Evolutionary conservation across 352 stramenopile species (phyloP), one percentile per base, ranked within the genome.

Genomic region (Phytophthora syringae): DNA sequence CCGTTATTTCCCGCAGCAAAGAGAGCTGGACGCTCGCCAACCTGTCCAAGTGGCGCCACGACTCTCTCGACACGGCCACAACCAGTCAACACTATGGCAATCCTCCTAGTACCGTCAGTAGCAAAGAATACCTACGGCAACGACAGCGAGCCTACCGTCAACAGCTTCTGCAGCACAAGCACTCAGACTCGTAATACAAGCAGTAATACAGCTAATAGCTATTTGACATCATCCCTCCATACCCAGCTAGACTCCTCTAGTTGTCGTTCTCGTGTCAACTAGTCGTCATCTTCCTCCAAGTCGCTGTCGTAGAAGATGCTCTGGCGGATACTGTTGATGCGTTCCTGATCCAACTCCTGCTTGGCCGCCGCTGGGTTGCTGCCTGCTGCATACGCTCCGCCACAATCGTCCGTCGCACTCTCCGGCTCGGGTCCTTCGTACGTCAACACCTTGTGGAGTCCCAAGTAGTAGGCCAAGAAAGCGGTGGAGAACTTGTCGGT

Each of bases 391-490:
- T 94, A 90, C 0, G 67, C 72, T 4, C 80, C 79, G 3, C 84
- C 79, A 45, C 89, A 94, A n/a, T 88, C 72, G 56, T 95, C 88
- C 28, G 67, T 34, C 1, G 84, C 53, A 12, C 49, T 73, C 48
- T 93, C 89, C 0, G 89, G 89, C 48, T 90, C 80, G 1, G 74
- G 60, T 42, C 98, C 98, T 68, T 98, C 98, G 51, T 94, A 97
- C 67, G 98, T 98, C 76, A 98, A 92, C 52, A 99, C 97, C 39
- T 97, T 94, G 34, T 99, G 90, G 25, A 82, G 71, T 16, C 87
- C 82, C 24, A 98, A 82, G 32, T 98, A 97, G 69, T 93, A 98
- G 7, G 92, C 95, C 28, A 98, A 75, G 56, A 93, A 96, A 48
- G 94, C 83, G 0, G 92, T 97, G 11, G 85, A 88, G 82, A 99